These are phyloP conservation scores for Aquilaria yunnanensis DNA, from an alignment of 345 rosid genomes.

Conservation along the genomic window DNA sequence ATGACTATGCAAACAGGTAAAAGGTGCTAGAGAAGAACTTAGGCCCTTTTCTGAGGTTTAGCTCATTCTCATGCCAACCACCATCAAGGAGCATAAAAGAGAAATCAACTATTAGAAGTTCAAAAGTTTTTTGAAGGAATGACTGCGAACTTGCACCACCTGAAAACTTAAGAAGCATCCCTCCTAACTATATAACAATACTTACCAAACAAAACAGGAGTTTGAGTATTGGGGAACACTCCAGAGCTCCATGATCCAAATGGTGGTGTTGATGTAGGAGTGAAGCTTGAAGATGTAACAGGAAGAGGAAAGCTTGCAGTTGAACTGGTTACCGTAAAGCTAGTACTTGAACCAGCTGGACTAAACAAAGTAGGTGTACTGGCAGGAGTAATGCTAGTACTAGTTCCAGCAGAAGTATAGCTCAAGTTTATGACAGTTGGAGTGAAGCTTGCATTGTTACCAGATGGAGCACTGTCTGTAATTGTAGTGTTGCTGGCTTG, in stretches of 20 bases:
- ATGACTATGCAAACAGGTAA: no score
- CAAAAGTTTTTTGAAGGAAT: background rate
- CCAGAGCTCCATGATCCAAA: conserved; percentile 29
- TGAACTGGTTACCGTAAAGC: conserved; percentile 14
- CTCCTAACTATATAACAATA: background rate
- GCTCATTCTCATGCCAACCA: no score
- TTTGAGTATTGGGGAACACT: conserved; percentile 31
- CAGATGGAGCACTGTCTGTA: conserved; percentile 1
- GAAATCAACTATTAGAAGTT: background rate
- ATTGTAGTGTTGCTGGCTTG: conserved; percentile 7
- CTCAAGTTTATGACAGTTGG: conserved; percentile 1
- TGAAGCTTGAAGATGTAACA: conserved; percentile 8
- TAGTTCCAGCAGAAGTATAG: conserved; percentile 1
- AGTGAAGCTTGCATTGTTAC: conserved; percentile 19
- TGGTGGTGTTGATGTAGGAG: conserved; percentile 7
- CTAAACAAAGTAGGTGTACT: conserved; percentile 15
- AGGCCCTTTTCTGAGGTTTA: no score
- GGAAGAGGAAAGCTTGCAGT: conserved; percentile 15
- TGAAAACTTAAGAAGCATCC: background rate
- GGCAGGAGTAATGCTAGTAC: conserved; percentile 15
- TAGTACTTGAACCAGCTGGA: conserved; percentile 18
- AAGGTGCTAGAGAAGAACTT: no score
- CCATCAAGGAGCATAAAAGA: no score
- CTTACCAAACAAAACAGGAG: conserved; percentile 40
- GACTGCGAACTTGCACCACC: conserved; percentile 4